Evolutionary conservation across 2,329 filamentous ascomycete species (phyloP).

Genomic region (Biscogniauxia sp.): DNA sequence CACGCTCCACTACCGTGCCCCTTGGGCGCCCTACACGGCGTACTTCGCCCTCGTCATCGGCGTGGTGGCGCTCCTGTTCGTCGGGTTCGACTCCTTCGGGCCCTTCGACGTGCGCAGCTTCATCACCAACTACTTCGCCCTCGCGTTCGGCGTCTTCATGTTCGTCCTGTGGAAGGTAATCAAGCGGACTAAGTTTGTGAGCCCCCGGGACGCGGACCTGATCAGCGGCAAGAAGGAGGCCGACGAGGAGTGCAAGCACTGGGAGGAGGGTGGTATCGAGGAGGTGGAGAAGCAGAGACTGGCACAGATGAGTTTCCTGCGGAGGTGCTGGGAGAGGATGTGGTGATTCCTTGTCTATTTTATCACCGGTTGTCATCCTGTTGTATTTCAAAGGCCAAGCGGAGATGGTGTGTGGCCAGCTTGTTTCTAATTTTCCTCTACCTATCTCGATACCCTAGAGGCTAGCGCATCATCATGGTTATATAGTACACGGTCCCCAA

Average conservation of each 20-base stretch:
- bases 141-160: constrained; percentile 52
- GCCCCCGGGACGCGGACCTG: constrained; percentile 59
- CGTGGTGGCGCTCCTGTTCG: constrained; percentile 49
- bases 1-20: constrained; percentile 48
- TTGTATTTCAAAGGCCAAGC: background rate
- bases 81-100: constrained; percentile 55
- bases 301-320: constrained; percentile 35
- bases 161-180: constrained; percentile 66
- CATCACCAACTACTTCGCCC: constrained; percentile 52
- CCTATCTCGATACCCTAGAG: background rate
- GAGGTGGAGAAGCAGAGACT: constrained; percentile 41
- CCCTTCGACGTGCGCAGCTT: constrained; percentile 49
- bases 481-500: background rate
- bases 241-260: constrained; percentile 50
- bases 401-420: no score
- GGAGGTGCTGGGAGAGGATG: constrained; percentile 38
- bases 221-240: constrained; percentile 63
- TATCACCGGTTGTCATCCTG: background rate
- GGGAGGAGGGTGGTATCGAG: constrained; percentile 46
- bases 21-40: constrained; percentile 50
- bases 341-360: constrained; percentile 31
- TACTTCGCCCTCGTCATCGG: constrained; percentile 49
- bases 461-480: background rate
- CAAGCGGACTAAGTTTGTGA: constrained; percentile 57
- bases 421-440: background rate